Evolutionary conservation across 345 rosid species (phyloP), one percentile per base, ranked within the genome.

Genomic region (Gossypium turneri): DNA sequence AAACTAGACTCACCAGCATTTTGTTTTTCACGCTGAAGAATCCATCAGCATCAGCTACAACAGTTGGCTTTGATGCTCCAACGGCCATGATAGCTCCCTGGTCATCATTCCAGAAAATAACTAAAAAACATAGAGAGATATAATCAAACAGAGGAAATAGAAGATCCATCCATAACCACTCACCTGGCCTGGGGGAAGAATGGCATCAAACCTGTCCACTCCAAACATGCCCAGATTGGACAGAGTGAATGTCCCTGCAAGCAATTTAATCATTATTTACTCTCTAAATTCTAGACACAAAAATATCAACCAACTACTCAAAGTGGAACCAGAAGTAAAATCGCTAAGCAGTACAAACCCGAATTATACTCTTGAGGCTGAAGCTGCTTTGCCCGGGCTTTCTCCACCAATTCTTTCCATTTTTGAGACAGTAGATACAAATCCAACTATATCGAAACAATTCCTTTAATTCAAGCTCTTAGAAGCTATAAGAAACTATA

Each of bases 81-180:
- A 93, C 99, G 74, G 98, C 97, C 97, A 95, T 93, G 76, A 95
- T 95, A 59, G 98, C 99, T 38, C 99, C 99, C 99, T 95, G 86
- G n/a, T 78, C 50, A 76, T 71, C 75, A 62, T 64, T 65, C 50
- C 69, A 67, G 75, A 70, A 12, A 58, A 25, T 50, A 74, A 71
- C 60, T 75, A 78, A 24, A 38, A 51, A 43, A 8, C 13, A 44
- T 62, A 70, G 2, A 62, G 58, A 44, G 68, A 70, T 11, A 24
- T 9, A 60, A 16, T 52, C 20, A 25, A 56, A 12, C 59, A 44
- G 12, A 9, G 6, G 53, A 60, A 25, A 38, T 13, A 7, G 50
- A 75, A 19, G 10, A 48, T 57, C 34, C 44, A 51, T 55, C 97
- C 95, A 0, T 22, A 67, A 67, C 19, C 38, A 66, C 82, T 79